phyloP scores from a whole-genome alignment of 768 basidiomycete genomes.

The Mycena crocata region DNA sequence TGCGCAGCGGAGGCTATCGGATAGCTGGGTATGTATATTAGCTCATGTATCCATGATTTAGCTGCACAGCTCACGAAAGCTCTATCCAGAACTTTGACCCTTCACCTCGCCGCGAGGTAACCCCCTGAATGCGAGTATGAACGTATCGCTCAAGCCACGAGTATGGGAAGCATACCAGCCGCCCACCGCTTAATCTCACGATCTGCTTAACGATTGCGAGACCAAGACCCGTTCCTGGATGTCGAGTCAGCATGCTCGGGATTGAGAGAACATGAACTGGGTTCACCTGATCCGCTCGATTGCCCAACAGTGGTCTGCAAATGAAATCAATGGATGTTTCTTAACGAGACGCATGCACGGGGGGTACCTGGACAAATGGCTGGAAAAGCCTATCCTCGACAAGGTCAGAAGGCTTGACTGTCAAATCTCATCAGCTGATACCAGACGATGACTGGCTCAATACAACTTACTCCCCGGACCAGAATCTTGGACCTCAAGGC shows the following conservation, averaged over 20 bases:
- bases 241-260: conserved; percentile 34
- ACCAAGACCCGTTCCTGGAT: conserved; percentile 50
- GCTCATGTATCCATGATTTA: not conserved
- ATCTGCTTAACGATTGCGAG: conserved; percentile 58
- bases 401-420: conserved; percentile 39
- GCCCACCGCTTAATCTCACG: conserved; percentile 53
- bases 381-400: conserved; percentile 40
- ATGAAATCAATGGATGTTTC: not conserved
- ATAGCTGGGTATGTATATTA: conserved; percentile 17
- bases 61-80: conserved; percentile 27
- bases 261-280: not conserved
- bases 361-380: conserved; percentile 38
- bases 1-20: conserved; percentile 24
- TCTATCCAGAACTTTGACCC: conserved; percentile 59
- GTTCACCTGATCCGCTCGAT: conserved; percentile 46
- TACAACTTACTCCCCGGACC: conserved; percentile 32
- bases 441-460: not conserved
- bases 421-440: not conserved
- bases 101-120: conserved; percentile 45
- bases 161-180: conserved; percentile 41
- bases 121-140: conserved; percentile 28
- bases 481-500: conserved; percentile 32
- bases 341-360: not conserved
- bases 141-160: not conserved
- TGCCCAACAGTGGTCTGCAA: conserved; percentile 50